These are phyloP conservation scores for Claviceps capensis DNA, from an alignment of 2,329 filamentous ascomycete genomes.

Conservation along the genomic window DNA sequence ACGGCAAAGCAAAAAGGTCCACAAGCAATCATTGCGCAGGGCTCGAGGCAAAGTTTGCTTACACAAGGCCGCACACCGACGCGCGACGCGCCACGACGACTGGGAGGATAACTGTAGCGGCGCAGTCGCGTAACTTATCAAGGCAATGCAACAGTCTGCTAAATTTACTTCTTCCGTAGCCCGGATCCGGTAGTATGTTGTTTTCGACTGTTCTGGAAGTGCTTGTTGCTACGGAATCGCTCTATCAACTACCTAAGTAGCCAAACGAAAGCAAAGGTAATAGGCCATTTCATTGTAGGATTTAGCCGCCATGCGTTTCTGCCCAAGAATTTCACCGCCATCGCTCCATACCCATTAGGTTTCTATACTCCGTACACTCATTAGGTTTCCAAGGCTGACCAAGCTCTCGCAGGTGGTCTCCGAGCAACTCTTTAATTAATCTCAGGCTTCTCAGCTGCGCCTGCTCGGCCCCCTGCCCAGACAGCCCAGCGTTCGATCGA, in stretches of 20 bases:
- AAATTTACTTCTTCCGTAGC: not conserved
- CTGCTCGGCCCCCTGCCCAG: not conserved
- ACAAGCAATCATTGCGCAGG: not conserved
- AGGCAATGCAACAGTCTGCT: not conserved
- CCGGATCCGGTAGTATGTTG: not conserved
- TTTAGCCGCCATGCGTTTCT: not conserved
- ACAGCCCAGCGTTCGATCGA: not conserved
- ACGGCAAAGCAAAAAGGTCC: not conserved
- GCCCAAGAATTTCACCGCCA: not conserved
- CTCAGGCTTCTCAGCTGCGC: not conserved
- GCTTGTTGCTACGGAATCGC: not conserved
- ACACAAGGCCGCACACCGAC: not conserved
- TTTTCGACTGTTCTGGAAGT: not conserved
- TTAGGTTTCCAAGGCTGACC: not conserved
- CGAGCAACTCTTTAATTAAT: not conserved
- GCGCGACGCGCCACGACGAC: not conserved
- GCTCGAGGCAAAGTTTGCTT: not conserved
- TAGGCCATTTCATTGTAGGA: not conserved
- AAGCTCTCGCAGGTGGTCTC: not conserved
- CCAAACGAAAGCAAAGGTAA: not conserved
- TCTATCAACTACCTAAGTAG: not conserved
- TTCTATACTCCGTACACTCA: too few species aligned
- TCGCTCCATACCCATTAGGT: not conserved
- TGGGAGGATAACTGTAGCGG: not conserved
- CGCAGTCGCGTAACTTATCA: not conserved